These are phyloP conservation scores for Cutaneotrichosporon dermatis DNA, from an alignment of 1,284 basidiomycete genomes.

Conservation along the genomic window DNA sequence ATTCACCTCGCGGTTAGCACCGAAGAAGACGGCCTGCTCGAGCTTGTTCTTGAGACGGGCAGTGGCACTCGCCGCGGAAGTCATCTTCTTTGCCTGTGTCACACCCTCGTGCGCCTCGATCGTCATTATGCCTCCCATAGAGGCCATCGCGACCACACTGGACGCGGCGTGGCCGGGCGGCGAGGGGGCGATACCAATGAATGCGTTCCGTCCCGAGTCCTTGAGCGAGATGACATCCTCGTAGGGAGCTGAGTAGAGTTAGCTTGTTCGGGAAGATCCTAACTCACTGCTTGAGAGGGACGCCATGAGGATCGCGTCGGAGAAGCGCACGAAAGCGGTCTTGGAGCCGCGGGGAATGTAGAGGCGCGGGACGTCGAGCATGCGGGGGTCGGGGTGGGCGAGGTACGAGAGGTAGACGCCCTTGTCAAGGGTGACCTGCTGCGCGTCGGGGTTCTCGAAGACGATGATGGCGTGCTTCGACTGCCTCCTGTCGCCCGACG, in stretches of 20 bases:
- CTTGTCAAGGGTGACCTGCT: constrained; percentile 27
- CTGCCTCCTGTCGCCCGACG: constrained; percentile 11
- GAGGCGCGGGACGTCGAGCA: constrained; percentile 45
- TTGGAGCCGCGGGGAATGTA: constrained; percentile 32
- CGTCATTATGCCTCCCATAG: constrained; percentile 38
- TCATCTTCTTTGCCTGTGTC: constrained; percentile 10
- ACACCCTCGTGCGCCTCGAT: constrained; percentile 33
- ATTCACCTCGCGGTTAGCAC: constrained; percentile 46
- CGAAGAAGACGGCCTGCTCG: constrained; percentile 57
- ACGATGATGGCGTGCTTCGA: constrained; percentile 35
- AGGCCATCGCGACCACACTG: constrained; percentile 37
- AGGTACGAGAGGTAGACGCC: constrained; percentile 35
- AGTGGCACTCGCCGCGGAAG: constrained; percentile 26
- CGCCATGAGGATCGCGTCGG: constrained; percentile 43
- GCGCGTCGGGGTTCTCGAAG: constrained; percentile 23
- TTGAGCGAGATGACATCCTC: constrained; percentile 44
- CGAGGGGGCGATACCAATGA: constrained; percentile 31
- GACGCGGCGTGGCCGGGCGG: constrained; percentile 12
- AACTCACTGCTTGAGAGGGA: constrained; percentile 29
- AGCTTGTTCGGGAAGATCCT: no score
- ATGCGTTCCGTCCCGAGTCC: constrained; percentile 39
- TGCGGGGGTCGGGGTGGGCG: constrained; percentile 46
- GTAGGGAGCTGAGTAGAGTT: constrained; percentile 24
- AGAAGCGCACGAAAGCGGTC: constrained; percentile 48
- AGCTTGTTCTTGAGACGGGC: constrained; percentile 52